phyloP scores from a whole-genome alignment of 2,329 filamentous ascomycete genomes.

The Colletotrichum tropicicola region DNA sequence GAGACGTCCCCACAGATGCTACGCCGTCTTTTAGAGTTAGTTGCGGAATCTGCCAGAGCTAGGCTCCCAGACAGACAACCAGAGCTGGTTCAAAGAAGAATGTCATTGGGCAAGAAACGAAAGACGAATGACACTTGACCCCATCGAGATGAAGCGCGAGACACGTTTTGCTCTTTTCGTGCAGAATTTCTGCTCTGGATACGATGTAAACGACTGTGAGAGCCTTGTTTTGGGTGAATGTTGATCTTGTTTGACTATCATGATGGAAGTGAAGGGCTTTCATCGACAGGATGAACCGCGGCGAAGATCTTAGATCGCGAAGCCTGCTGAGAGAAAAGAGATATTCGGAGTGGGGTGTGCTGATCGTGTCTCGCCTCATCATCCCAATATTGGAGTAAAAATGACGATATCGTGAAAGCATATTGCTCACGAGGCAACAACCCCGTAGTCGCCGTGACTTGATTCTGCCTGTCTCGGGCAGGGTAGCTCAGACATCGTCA shows the following conservation, averaged over 20 bases:
- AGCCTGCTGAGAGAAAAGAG: background rate
- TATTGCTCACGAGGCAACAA: constrained; percentile 9
- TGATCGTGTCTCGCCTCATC: background rate
- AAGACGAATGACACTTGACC: constrained; percentile 4
- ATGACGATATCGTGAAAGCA: constrained; percentile 10
- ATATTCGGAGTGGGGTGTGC: constrained; percentile 7
- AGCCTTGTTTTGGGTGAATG: background rate
- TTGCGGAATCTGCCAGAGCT: constrained; percentile 6
- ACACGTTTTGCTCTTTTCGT: constrained; percentile 8
- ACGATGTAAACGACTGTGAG: background rate
- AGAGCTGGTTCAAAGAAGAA: background rate
- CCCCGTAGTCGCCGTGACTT: background rate
- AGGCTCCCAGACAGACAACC: background rate
- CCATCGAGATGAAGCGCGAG: background rate
- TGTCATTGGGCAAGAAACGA: constrained; percentile 15
- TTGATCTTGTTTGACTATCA: constrained; percentile 19
- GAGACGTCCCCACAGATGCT: background rate
- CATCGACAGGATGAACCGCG: background rate
- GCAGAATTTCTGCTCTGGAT: constrained; percentile 2
- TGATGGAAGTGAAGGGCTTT: background rate
- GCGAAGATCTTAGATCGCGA: background rate
- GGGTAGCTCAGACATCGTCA: constrained; percentile 16
- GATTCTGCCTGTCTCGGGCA: background rate
- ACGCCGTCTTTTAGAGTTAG: background rate
- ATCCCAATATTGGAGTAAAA: background rate